Conservation (phyloP, 805 yeast genomes). For the Wickerhamomyces queroliae region DNA sequence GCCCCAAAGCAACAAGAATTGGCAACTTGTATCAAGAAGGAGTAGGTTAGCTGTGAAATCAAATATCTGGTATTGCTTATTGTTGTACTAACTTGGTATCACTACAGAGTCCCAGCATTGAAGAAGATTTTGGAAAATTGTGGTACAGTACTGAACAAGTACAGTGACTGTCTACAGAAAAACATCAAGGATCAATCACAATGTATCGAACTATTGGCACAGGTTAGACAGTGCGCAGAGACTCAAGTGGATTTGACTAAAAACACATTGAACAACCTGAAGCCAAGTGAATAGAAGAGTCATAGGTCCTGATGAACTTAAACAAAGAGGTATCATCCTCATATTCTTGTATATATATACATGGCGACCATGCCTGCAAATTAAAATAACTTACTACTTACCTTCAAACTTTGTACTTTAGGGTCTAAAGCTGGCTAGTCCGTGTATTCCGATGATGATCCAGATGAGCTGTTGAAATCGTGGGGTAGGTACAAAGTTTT, state of each 20-base stretch:
- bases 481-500: too few species aligned
- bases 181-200: conserved; percentile 38
- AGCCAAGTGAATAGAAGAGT: neutral
- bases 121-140: conserved; percentile 63
- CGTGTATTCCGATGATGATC: too few species aligned
- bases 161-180: conserved; percentile 57
- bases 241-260: conserved; percentile 25
- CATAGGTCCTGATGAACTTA: neutral
- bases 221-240: conserved; percentile 62
- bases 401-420: too few species aligned
- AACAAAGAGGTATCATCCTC: neutral
- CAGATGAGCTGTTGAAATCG: too few species aligned
- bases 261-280: conserved; percentile 5
- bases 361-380: too few species aligned
- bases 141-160: conserved; percentile 47
- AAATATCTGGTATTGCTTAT: too few species aligned
- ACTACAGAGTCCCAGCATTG: conserved; percentile 57
- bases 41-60: conserved; percentile 8
- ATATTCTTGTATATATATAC: neutral
- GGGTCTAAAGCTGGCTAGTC: too few species aligned
- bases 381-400: too few species aligned
- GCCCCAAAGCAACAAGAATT: conserved; percentile 48
- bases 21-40: conserved; percentile 53
- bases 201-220: conserved; percentile 48
- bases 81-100: neutral